Percentiles rank a stretch among this genome's conserved stretches.
phyloP scores from a whole-genome alignment of 202 grass and related monocot genomes.

The Zizania palustris region DNA sequence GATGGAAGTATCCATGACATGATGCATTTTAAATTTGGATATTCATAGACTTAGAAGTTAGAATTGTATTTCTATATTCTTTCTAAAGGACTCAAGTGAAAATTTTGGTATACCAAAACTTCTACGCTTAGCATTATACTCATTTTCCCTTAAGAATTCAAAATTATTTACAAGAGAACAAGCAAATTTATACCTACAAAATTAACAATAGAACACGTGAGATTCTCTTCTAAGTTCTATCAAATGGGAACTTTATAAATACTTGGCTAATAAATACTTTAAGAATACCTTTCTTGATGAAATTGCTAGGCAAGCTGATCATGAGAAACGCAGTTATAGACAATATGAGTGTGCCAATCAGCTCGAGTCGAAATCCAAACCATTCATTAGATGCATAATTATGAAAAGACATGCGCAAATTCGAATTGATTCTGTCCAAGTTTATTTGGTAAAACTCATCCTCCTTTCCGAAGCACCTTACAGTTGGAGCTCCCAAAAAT shows the following conservation, averaged over 20 bases:
- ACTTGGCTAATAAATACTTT: background rate
- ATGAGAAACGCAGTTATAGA: slow-evolving; percentile 61
- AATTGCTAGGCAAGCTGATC: slow-evolving; percentile 61
- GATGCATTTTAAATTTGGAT: background rate
- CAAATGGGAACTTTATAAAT: background rate
- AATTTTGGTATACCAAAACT: background rate
- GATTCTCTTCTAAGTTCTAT: slow-evolving; percentile 19
- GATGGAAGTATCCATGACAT: background rate
- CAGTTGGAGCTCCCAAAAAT: slow-evolving; percentile 55
- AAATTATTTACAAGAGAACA: background rate
- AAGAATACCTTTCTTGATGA: slow-evolving; percentile 71
- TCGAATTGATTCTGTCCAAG: slow-evolving; percentile 54
- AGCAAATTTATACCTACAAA: background rate
- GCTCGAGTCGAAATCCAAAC: slow-evolving; percentile 64
- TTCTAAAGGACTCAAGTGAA: background rate
- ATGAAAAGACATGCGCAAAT: slow-evolving; percentile 57
- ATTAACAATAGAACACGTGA: slow-evolving; percentile 6
- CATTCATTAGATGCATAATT: slow-evolving; percentile 60
- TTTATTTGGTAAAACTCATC: slow-evolving; percentile 60
- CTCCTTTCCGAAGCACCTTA: slow-evolving; percentile 66
- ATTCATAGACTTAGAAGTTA: background rate
- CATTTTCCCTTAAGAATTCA: background rate
- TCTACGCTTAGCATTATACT: background rate
- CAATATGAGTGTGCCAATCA: slow-evolving; percentile 62
- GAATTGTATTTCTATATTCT: slow-evolving; percentile 33